These are phyloP conservation scores for Arxiozyma slooffiae DNA, from an alignment of 1,139 yeast genomes.

Conservation along the genomic window DNA sequence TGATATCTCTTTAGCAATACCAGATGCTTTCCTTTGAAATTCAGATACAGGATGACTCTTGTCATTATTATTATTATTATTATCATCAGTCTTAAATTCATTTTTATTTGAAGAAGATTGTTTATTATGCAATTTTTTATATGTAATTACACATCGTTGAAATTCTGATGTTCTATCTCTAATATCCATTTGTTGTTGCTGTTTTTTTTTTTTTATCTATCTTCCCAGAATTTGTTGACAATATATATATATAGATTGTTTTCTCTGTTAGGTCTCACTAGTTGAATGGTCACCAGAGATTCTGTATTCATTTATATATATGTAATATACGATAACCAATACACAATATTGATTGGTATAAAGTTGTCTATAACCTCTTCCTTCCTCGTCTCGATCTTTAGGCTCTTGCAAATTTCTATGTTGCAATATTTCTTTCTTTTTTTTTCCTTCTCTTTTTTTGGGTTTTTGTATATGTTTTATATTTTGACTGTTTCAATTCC, in stretches of 20 bases:
- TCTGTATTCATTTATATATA: too few relatives aligned
- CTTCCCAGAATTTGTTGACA: neutral
- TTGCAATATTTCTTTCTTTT: neutral
- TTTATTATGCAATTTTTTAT: constrained; percentile 20
- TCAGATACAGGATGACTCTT: constrained; percentile 33
- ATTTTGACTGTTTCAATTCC: too few relatives aligned
- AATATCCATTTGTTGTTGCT: constrained; percentile 19
- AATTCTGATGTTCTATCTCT: constrained; percentile 31
- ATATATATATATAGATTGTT: too few relatives aligned
- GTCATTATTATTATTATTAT: neutral
- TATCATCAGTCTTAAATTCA: neutral
- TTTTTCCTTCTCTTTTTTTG: too few relatives aligned
- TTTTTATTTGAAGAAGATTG: neutral
- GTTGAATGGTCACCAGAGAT: neutral
- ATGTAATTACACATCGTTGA: constrained; percentile 28
- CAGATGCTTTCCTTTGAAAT: constrained; percentile 71
- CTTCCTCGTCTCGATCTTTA: neutral
- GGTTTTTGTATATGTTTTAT: too few relatives aligned
- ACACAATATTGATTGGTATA: neutral
- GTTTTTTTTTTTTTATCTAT: too few relatives aligned
- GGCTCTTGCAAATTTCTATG: too few relatives aligned
- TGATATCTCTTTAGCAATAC: constrained; percentile 80
- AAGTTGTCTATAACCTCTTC: neutral
- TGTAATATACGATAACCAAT: too few relatives aligned
- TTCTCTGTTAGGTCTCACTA: too few relatives aligned